These are phyloP conservation scores for Xerocomellus intermedius DNA, from an alignment of 768 basidiomycete genomes.

Conservation along the genomic window DNA sequence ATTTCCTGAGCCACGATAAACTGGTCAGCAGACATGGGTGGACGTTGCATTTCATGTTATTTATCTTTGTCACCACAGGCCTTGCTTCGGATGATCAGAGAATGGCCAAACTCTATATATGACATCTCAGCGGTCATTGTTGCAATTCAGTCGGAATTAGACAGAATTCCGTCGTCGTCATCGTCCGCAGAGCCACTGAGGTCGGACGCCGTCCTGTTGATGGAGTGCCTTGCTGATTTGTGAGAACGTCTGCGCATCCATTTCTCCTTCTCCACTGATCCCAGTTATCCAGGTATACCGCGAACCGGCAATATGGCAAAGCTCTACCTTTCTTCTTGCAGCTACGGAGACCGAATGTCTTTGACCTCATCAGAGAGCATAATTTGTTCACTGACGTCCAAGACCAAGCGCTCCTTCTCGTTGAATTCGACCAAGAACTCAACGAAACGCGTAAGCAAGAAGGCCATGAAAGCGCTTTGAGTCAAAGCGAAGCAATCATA, in stretches of 20 bases:
- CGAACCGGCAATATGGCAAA: slow-evolving; percentile 91
- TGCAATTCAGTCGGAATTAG: slow-evolving; percentile 82
- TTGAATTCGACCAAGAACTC: slow-evolving; percentile 93
- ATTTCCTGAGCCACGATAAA: slow-evolving; percentile 79
- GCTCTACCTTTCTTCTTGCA: slow-evolving; percentile 89
- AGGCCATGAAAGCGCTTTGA: slow-evolving; percentile 38
- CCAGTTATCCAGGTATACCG: slow-evolving; percentile 58
- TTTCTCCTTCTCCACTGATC: neutral
- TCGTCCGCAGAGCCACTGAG: slow-evolving; percentile 40
- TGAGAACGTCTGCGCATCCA: slow-evolving; percentile 33
- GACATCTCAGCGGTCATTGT: slow-evolving; percentile 84
- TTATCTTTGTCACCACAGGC: slow-evolving; percentile 43
- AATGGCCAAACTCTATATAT: slow-evolving; percentile 92
- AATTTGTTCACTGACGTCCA: slow-evolving; percentile 94
- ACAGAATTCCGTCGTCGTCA: slow-evolving; percentile 54
- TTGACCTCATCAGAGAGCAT: slow-evolving; percentile 90
- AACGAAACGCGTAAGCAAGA: slow-evolving; percentile 54
- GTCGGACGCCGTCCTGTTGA: slow-evolving; percentile 62
- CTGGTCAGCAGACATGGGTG: slow-evolving; percentile 41
- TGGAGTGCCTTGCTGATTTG: slow-evolving; percentile 95
- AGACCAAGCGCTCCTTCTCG: slow-evolving; percentile 87
- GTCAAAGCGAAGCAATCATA: slow-evolving; percentile 75
- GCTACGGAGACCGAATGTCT: slow-evolving; percentile 83
- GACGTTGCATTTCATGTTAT: neutral
- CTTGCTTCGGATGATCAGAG: slow-evolving; percentile 71